Conservation (phyloP, 1,284 basidiomycete genomes). For the Leccinum variabile region DNA sequence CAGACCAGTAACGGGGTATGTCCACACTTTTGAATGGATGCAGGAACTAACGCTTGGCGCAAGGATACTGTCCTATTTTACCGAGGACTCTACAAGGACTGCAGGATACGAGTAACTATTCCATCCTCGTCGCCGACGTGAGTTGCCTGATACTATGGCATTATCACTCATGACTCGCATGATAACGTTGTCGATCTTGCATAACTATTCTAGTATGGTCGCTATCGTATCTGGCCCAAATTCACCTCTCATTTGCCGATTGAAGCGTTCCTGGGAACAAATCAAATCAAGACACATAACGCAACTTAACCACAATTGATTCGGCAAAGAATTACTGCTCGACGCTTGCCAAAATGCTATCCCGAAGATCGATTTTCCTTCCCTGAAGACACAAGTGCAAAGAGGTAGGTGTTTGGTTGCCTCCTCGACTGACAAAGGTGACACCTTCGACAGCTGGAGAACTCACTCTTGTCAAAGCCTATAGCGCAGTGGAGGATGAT, state of each 20-base stretch:
- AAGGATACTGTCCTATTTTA: slow-evolving; percentile 85
- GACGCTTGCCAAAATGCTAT: too few species aligned
- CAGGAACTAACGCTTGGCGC: slow-evolving; percentile 6
- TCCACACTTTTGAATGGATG: slow-evolving; percentile 7
- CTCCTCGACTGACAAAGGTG: background rate
- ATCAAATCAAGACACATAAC: slow-evolving; percentile 22
- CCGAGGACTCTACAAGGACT: slow-evolving; percentile 59
- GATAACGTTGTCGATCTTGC: slow-evolving; percentile 79
- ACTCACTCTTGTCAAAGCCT: background rate
- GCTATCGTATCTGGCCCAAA: slow-evolving; percentile 96
- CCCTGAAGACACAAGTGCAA: background rate
- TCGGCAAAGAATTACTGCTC: too few species aligned
- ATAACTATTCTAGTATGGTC: slow-evolving; percentile 96
- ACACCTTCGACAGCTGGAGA: background rate
- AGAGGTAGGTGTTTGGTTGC: background rate
- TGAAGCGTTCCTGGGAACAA: slow-evolving; percentile 94
- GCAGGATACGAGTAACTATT: slow-evolving; percentile 72
- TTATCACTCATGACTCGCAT: slow-evolving; percentile 1
- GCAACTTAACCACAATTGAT: too few species aligned
- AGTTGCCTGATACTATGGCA: slow-evolving; percentile 34
- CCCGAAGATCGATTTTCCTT: background rate
- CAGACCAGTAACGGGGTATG: slow-evolving; percentile 89
- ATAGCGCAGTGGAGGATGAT: background rate
- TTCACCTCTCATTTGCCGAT: slow-evolving; percentile 87
- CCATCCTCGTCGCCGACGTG: slow-evolving; percentile 90